Evolutionary conservation across 2,329 filamentous ascomycete species (phyloP).

Genomic region (Fusarium succisae): DNA sequence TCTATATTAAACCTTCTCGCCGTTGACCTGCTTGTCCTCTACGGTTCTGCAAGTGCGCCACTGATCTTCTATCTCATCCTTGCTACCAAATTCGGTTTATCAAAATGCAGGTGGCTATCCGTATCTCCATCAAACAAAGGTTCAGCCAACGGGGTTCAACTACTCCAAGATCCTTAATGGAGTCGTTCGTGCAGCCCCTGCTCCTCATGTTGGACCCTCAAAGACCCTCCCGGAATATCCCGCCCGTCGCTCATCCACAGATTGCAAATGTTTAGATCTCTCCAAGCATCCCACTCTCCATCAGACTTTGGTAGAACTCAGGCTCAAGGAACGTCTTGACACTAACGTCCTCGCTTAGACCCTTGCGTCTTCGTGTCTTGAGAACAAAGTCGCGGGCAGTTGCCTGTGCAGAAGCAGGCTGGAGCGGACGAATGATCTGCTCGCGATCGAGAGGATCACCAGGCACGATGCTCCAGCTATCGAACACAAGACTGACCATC

Average conservation of each 20-base stretch:
- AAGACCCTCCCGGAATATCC: not conserved
- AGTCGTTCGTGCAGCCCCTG: slow-evolving; percentile 21
- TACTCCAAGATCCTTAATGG: slow-evolving; percentile 12
- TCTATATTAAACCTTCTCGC: slow-evolving; percentile 21
- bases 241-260: not conserved
- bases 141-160: slow-evolving; percentile 18
- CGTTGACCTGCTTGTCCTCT: slow-evolving; percentile 1
- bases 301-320: slow-evolving; percentile 87
- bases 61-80: slow-evolving; percentile 21
- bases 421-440: slow-evolving; percentile 81
- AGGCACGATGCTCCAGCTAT: slow-evolving; percentile 94
- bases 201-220: not conserved
- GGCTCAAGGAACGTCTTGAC: slow-evolving; percentile 97
- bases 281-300: slow-evolving; percentile 88
- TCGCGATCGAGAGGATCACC: slow-evolving; percentile 93
- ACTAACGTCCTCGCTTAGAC: slow-evolving; percentile 92
- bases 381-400: slow-evolving; percentile 96
- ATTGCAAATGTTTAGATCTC: slow-evolving; percentile 45
- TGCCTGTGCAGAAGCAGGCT: slow-evolving; percentile 87
- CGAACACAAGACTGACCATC: slow-evolving; percentile 90
- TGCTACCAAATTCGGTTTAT: slow-evolving; percentile 25
- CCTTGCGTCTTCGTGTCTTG: slow-evolving; percentile 94
- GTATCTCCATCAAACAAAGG: slow-evolving; percentile 23
- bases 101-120: slow-evolving; percentile 27
- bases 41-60: slow-evolving; percentile 6